These are phyloP conservation scores for Aspergillus baeticus DNA, from an alignment of 495 filamentous ascomycete genomes.

Conservation along the genomic window DNA sequence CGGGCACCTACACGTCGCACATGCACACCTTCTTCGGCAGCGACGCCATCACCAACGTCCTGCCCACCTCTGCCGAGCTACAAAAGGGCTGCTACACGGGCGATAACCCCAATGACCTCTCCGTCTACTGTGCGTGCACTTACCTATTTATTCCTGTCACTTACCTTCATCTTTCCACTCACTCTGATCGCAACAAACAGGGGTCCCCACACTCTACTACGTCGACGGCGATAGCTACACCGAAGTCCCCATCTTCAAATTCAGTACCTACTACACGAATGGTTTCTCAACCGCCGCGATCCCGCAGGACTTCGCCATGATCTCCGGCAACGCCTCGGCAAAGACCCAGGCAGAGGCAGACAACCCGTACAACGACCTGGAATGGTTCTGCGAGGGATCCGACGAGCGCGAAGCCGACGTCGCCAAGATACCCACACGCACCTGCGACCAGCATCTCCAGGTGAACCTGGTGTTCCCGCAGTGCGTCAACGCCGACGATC, in stretches of 20 bases:
- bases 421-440: constrained; percentile 15
- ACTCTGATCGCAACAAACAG: background rate
- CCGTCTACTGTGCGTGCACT: constrained; percentile 14
- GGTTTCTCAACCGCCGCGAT: constrained; percentile 14
- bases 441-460: constrained; percentile 20
- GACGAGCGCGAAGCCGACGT: constrained; percentile 3
- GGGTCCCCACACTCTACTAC: constrained; percentile 23
- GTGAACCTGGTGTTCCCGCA: constrained; percentile 20
- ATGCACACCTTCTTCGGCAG: constrained; percentile 27
- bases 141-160: background rate
- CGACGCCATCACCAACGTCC: constrained; percentile 19
- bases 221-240: constrained; percentile 14
- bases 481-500: constrained; percentile 17
- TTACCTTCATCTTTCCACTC: background rate
- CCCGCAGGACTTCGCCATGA: constrained; percentile 17
- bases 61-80: constrained; percentile 18
- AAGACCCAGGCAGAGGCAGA: constrained; percentile 14
- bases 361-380: constrained; percentile 10
- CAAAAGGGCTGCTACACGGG: constrained; percentile 19
- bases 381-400: constrained; percentile 22
- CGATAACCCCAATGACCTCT: constrained; percentile 24
- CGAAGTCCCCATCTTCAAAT: constrained; percentile 17
- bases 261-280: constrained; percentile 23
- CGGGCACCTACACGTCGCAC: constrained; percentile 21
- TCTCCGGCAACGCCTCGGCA: constrained; percentile 20